phyloP scores from a whole-genome alignment of 768 basidiomycete genomes.

The Steccherinum ochraceum region DNA sequence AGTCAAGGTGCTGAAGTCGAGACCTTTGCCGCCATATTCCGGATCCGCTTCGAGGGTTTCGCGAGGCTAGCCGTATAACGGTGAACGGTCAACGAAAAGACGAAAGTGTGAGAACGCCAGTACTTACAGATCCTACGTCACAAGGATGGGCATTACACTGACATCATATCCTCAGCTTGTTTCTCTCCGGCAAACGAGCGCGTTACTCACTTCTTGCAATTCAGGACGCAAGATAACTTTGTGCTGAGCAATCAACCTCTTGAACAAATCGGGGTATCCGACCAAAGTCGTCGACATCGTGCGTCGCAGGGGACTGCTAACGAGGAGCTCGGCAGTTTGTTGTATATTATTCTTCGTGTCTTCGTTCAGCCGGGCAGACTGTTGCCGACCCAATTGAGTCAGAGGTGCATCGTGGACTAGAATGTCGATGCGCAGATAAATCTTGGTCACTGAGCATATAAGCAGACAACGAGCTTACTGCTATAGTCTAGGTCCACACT shows the following conservation, averaged over 20 bases:
- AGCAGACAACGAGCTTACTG: constrained; percentile 13
- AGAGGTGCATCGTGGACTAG: constrained; percentile 22
- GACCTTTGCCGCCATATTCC: constrained; percentile 19
- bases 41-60: constrained; percentile 21
- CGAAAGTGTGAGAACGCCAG: neutral
- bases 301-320: constrained; percentile 19
- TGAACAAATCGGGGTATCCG: constrained; percentile 17
- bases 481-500: constrained; percentile 20
- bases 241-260: constrained; percentile 17
- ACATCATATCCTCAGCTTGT: neutral
- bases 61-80: constrained; percentile 12
- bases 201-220: constrained; percentile 19
- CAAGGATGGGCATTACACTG: constrained; percentile 21
- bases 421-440: neutral
- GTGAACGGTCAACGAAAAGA: neutral
- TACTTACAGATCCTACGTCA: constrained; percentile 22
- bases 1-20: constrained; percentile 21
- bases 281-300: constrained; percentile 21
- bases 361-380: constrained; percentile 17
- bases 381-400: constrained; percentile 19
- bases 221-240: constrained; percentile 21
- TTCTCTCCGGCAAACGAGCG: neutral
- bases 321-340: constrained; percentile 19
- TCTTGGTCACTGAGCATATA: neutral
- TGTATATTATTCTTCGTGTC: constrained; percentile 19